phyloP scores from a whole-genome alignment of 192 early-diverging fungal genomes.

The Geranomyces variabilis region DNA sequence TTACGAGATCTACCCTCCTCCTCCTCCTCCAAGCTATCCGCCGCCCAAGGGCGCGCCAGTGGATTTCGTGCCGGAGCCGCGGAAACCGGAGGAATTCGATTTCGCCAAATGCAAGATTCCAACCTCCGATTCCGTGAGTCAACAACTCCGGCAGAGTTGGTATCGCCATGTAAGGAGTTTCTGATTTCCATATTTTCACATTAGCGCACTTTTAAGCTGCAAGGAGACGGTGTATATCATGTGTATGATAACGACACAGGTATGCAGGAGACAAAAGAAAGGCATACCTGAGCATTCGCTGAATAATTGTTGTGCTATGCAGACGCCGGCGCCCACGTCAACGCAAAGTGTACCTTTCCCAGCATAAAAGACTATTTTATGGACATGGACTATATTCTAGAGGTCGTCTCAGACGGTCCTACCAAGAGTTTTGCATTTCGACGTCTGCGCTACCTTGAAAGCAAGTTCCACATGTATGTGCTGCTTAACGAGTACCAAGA shows the following conservation, averaged over 20 bases:
- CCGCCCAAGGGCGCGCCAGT: constrained; percentile 17
- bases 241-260: constrained; percentile 42
- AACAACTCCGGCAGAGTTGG: constrained; percentile 10
- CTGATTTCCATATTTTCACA: too few species aligned
- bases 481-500: constrained; percentile 94
- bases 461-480: constrained; percentile 91
- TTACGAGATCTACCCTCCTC: constrained; percentile 87
- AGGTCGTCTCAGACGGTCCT: constrained; percentile 82
- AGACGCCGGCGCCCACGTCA: constrained; percentile 15
- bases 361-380: constrained; percentile 80
- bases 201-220: constrained; percentile 47
- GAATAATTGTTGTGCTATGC: neutral
- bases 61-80: constrained; percentile 8
- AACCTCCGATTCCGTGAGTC: constrained; percentile 13
- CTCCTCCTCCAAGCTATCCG: constrained; percentile 72
- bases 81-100: constrained; percentile 41
- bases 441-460: constrained; percentile 86
- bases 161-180: too few species aligned
- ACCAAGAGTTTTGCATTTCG: constrained; percentile 91
- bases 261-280: too few species aligned
- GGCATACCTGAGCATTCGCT: too few species aligned
- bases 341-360: constrained; percentile 53
- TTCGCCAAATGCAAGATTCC: constrained; percentile 48
- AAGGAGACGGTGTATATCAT: constrained; percentile 65
- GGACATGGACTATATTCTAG: constrained; percentile 81